Percentiles rank a stretch among this genome's conserved stretches.
phyloP scores from a whole-genome alignment of 768 basidiomycete species.

The Lentinula detonsa region DNA sequence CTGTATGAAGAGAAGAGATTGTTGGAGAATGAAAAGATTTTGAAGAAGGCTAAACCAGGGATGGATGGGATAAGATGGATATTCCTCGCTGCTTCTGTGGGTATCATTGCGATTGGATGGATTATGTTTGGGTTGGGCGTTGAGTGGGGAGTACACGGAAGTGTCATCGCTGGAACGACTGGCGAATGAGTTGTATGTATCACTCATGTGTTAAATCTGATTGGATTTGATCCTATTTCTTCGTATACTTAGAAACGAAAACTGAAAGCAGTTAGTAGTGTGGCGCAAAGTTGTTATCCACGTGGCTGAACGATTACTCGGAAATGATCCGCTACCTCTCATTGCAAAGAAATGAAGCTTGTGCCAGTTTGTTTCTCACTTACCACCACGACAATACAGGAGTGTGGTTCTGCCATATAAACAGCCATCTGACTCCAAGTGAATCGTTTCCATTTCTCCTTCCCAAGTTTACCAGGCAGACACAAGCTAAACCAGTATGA shows the following conservation, averaged over 20 bases:
- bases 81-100: conserved; percentile 15
- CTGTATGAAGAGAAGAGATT: conserved; percentile 1
- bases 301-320: neutral
- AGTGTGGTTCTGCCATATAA: neutral
- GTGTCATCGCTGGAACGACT: conserved; percentile 19
- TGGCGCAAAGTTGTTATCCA: neutral
- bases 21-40: conserved; percentile 19
- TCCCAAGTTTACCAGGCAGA: too few relatives aligned
- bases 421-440: neutral
- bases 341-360: neutral
- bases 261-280: neutral
- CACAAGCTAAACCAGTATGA: neutral
- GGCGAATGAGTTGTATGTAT: conserved; percentile 15
- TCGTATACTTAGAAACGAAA: neutral
- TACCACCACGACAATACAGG: neutral
- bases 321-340: neutral
- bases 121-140: conserved; percentile 36
- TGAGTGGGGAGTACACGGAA: conserved; percentile 35
- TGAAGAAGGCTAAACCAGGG: conserved; percentile 23
- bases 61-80: conserved; percentile 11
- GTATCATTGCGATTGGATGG: conserved; percentile 31
- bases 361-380: neutral
- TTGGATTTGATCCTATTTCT: too few relatives aligned
- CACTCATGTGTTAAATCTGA: neutral
- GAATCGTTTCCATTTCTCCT: neutral